Conservation (phyloP, 805 yeast species). For the Brettanomyces nanus region DNA sequence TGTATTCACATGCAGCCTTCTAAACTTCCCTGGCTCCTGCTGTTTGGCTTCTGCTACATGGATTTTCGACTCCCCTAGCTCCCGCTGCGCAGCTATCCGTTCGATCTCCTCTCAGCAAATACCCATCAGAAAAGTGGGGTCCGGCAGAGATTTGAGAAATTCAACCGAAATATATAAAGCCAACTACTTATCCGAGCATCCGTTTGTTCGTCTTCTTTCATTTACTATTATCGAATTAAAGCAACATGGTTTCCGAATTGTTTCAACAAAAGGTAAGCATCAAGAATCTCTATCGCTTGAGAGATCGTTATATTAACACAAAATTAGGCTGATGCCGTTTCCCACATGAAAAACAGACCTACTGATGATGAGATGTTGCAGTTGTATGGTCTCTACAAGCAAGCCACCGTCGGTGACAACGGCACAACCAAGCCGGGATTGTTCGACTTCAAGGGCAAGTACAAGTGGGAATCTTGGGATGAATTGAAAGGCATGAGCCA, state of each 20-base stretch:
- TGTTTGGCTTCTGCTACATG: no score
- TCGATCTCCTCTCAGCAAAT: no score
- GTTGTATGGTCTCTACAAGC: constrained; percentile 90
- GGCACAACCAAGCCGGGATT: constrained; percentile 79
- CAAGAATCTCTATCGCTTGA: no score
- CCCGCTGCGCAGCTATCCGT: no score
- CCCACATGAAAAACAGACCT: constrained; percentile 68
- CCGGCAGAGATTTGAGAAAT: no score
- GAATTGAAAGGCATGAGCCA: constrained; percentile 75
- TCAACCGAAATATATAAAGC: no score
- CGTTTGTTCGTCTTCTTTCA: not conserved
- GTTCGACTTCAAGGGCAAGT: constrained; percentile 89
- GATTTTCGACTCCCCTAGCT: no score
- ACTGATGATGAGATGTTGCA: constrained; percentile 77
- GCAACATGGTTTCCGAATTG: constrained; percentile 28
- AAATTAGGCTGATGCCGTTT: constrained; percentile 69
- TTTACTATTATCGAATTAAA: not conserved
- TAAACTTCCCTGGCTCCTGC: no score
- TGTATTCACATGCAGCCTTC: no score
- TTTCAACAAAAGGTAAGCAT: constrained; percentile 28
- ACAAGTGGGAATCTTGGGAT: constrained; percentile 98
- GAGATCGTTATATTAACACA: no score
- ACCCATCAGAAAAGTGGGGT: no score
- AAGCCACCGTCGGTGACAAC: constrained; percentile 96
- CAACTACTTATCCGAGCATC: no score